Evolutionary conservation across 139 green algal species (phyloP), one percentile per base, ranked within the genome.

Genomic region (Medakamo hakoo): DNA sequence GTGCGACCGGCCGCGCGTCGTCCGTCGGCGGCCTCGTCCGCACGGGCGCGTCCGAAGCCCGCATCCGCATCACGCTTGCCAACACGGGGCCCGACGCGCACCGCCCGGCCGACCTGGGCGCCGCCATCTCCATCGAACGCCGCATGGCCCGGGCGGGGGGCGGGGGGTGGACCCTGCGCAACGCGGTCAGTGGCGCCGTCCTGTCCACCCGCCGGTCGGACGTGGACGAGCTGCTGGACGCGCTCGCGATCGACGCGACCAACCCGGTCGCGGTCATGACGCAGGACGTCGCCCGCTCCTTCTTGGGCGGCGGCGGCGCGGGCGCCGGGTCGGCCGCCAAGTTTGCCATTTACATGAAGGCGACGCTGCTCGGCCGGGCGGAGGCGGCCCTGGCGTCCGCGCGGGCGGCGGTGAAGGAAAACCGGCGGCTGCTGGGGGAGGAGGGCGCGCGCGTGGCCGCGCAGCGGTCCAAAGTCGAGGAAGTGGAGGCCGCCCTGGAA

Each of bases 321-420:
- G 21, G 55, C 27, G 59, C 57, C 56, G 71, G 62, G 9, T 9
- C 9, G 9, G 40, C 40, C 9, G 64, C 75, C 40, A 85, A 86
- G 72, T 91, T 78, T 59, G 57, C 76, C 16, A 73, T 87, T 59
- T 91, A 84, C 73, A 86, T 91, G 82, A 59, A 84, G 60, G 80
- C 75, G 59, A 90, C 84, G 2, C 58, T 78, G 56, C 69, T 88
- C 28, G 32, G 63, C 31, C 31, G 60, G 24, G 76, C 72, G 49
- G 24, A 29, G 24, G 71, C 66, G 31, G 68, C 32, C 30, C 60
- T 67, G 30, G 16, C 60, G 23, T 29, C 40, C 4, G 27, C 58
- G 4, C 28, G 27, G 21, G 19, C 31, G 5, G 23, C 19, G 58
- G n/a, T 63, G n/a, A 63, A 4, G 4, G 27, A 24, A 9, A 23